These are phyloP conservation scores for Phanerochaete carnosa DNA, from an alignment of 768 basidiomycete species.

Conservation along the genomic window DNA sequence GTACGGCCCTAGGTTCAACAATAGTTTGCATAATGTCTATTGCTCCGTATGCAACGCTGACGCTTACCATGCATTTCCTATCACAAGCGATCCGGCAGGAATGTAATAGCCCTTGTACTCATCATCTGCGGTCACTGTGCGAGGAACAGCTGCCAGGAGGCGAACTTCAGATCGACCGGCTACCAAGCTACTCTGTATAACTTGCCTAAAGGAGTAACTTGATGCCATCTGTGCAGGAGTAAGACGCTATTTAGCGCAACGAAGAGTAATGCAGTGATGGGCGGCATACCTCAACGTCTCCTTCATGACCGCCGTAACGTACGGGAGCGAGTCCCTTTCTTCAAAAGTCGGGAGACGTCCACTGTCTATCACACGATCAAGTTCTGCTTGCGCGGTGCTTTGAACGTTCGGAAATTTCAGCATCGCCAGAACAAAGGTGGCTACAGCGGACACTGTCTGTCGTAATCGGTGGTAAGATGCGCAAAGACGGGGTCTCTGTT, in stretches of 20 bases:
- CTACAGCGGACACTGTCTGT: constrained; percentile 1
- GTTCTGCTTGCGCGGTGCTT: constrained; percentile 3
- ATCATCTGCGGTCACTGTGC: constrained; percentile 10
- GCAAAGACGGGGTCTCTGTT: background rate
- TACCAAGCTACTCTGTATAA: background rate
- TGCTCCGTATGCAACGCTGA: background rate
- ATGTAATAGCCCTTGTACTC: constrained; percentile 26
- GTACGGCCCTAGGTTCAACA: constrained; percentile 32
- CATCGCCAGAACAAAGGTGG: constrained; percentile 10
- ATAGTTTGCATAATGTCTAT: background rate
- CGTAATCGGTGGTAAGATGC: background rate
- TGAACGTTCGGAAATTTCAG: constrained; percentile 3
- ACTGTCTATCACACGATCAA: constrained; percentile 2
- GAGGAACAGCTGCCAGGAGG: background rate
- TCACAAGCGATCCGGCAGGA: constrained; percentile 21
- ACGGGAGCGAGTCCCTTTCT: constrained; percentile 3
- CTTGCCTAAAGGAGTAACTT: background rate
- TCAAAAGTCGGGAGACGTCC: constrained; percentile 3
- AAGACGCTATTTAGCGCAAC: background rate
- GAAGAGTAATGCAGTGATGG: no score
- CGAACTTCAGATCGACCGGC: no score
- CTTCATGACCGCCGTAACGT: constrained; percentile 4
- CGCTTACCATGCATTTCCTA: constrained; percentile 7
- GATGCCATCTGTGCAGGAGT: background rate
- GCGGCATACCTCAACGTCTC: background rate